phyloP scores from a whole-genome alignment of 2,329 filamentous ascomycete species.

The Stachybotrys elegans region DNA sequence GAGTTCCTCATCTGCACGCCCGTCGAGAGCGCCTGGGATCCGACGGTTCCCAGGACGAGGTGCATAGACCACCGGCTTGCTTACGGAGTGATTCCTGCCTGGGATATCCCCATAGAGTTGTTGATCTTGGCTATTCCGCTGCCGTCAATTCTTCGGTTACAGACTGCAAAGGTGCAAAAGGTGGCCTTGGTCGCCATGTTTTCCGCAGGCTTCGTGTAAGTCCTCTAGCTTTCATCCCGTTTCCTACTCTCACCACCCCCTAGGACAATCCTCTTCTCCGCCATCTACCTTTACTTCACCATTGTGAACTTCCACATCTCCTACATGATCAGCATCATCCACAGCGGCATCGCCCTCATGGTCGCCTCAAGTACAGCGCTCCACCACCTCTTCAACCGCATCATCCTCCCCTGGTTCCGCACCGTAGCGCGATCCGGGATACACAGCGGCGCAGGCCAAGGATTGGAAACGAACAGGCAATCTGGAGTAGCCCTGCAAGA shows the following conservation, averaged over 20 bases:
- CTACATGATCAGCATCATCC: slow-evolving; percentile 8
- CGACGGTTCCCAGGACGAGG: not conserved
- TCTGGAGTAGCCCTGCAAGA: not conserved
- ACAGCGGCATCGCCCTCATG: slow-evolving; percentile 8
- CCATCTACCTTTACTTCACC: slow-evolving; percentile 9
- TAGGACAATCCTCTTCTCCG: slow-evolving; percentile 11
- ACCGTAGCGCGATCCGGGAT: slow-evolving; percentile 1
- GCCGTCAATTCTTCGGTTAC: slow-evolving; percentile 5
- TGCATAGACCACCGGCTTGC: slow-evolving; percentile 4
- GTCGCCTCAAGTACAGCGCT: slow-evolving; percentile 10
- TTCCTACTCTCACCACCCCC: not conserved
- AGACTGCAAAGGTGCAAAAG: slow-evolving; percentile 8
- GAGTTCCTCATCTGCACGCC: slow-evolving; percentile 7
- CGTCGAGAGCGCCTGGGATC: slow-evolving; percentile 6
- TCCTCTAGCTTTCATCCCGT: not conserved
- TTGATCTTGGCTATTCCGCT: slow-evolving; percentile 6
- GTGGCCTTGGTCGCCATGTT: slow-evolving; percentile 6
- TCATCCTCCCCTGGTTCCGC: slow-evolving; percentile 2
- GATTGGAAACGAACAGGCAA: not conserved
- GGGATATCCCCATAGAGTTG: slow-evolving; percentile 6
- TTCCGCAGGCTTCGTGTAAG: slow-evolving; percentile 7
- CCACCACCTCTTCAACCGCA: slow-evolving; percentile 7
- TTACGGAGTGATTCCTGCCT: slow-evolving; percentile 3
- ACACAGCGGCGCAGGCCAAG: slow-evolving; percentile 1
- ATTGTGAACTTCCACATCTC: slow-evolving; percentile 8